A percentile compares a stretch with the other conserved stretches of the same genome.
These are phyloP conservation scores for Apiosordaria backusii DNA, from an alignment of 495 filamentous ascomycete species.

Conservation along the genomic window DNA sequence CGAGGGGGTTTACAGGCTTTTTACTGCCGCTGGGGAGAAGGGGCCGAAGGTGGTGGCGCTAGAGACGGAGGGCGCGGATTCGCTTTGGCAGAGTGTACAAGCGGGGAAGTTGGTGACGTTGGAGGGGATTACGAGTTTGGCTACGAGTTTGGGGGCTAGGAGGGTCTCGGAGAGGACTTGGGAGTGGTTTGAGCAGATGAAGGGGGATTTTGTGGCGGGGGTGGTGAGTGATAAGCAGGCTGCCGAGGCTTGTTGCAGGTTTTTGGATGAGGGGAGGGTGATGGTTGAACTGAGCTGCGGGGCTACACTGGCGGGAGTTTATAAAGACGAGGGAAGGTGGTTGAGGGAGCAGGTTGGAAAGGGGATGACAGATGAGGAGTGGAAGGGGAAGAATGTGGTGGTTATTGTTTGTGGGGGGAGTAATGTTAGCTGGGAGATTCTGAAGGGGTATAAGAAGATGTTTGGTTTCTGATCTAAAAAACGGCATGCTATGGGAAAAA, in stretches of 20 bases:
- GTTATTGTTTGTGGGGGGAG: constrained; percentile 84
- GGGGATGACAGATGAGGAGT: constrained; percentile 49
- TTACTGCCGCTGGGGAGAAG: constrained; percentile 23
- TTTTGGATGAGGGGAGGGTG: constrained; percentile 79
- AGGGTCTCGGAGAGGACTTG: constrained; percentile 71
- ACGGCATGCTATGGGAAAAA: background rate
- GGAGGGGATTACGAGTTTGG: constrained; percentile 73
- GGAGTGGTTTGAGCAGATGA: constrained; percentile 44
- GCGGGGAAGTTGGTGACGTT: constrained; percentile 62
- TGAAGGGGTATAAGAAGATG: constrained; percentile 59
- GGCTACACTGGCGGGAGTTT: constrained; percentile 66
- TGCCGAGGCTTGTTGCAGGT: constrained; percentile 65
- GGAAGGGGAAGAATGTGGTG: constrained; percentile 65
- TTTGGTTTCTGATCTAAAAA: constrained; percentile 36
- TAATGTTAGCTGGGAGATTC: constrained; percentile 64
- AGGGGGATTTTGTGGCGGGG: constrained; percentile 55
- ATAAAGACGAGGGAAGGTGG: constrained; percentile 47
- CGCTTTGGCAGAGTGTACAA: constrained; percentile 57
- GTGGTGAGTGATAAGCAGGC: constrained; percentile 80
- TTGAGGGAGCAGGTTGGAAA: constrained; percentile 59
- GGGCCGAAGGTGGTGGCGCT: constrained; percentile 65
- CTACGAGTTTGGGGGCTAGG: constrained; percentile 72
- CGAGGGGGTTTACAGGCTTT: constrained; percentile 60
- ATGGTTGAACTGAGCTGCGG: constrained; percentile 85
- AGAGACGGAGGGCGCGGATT: constrained; percentile 79